phyloP scores from a whole-genome alignment of 73 alveolate species.

The Symbiodinium pilosum region DNA sequence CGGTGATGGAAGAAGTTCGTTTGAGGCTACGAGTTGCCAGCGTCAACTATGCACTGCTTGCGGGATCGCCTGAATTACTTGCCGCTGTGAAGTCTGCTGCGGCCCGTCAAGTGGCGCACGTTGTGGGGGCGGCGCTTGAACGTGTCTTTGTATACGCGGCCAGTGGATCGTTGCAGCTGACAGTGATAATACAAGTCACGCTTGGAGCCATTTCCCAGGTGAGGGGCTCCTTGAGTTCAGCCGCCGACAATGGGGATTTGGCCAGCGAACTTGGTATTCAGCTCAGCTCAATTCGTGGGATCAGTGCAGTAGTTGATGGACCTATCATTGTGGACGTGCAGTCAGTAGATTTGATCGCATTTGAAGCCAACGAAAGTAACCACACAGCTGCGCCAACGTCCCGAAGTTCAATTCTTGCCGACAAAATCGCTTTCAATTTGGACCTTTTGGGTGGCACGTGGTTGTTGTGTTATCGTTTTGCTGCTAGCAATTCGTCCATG shows the following conservation, averaged over 20 bases:
- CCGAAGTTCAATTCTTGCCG: background rate
- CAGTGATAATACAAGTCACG: conserved; percentile 10
- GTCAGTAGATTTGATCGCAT: background rate
- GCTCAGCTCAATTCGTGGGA: conserved; percentile 16
- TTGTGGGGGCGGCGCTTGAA: background rate
- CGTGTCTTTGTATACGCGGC: background rate
- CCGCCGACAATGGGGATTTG: conserved; percentile 4
- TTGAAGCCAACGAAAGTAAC: background rate
- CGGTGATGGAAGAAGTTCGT: background rate
- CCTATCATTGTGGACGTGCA: conserved; percentile 24
- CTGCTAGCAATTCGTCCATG: conserved; percentile 27
- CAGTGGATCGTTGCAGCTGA: conserved; percentile 24
- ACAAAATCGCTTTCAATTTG: conserved; percentile 8
- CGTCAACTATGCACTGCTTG: background rate
- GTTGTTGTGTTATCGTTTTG: conserved; percentile 33
- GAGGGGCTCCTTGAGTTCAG: background rate
- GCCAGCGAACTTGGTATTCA: background rate
- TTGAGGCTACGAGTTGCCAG: conserved; percentile 26
- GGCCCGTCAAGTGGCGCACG: background rate
- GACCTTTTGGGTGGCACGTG: conserved; percentile 40
- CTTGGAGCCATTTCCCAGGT: background rate
- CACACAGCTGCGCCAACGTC: background rate
- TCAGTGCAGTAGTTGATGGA: conserved; percentile 15
- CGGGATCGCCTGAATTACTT: background rate
- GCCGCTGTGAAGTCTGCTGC: background rate